Conservation (phyloP, 768 basidiomycete species). For the Mycena alexandri region DNA sequence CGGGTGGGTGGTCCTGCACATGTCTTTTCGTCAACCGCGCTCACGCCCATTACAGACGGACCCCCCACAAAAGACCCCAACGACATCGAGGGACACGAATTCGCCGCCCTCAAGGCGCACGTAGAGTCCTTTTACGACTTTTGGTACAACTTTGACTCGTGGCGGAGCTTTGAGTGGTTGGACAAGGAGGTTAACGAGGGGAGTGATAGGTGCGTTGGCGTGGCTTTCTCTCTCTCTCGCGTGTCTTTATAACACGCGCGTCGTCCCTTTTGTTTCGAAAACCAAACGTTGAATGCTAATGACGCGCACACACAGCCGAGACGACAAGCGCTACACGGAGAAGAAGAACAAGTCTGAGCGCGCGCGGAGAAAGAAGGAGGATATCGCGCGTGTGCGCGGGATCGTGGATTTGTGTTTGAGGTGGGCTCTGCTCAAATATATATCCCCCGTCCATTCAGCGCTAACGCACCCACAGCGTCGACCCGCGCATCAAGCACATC, state of each 20-base stretch:
- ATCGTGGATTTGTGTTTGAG: constrained; percentile 89
- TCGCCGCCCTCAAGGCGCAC: constrained; percentile 74
- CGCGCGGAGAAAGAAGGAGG: constrained; percentile 96
- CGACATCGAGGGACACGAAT: constrained; percentile 36
- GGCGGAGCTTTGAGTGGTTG: constrained; percentile 97
- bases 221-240: constrained; percentile 29
- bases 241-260: background rate
- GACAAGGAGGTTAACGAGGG: constrained; percentile 99
- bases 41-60: too few relatives aligned
- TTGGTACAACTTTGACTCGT: constrained; percentile 99
- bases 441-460: too few relatives aligned
- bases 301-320: constrained; percentile 72
- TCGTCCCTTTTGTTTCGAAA: too few relatives aligned
- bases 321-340: constrained; percentile 98
- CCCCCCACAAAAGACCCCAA: constrained; percentile 29
- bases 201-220: constrained; percentile 81
- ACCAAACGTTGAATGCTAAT: too few relatives aligned
- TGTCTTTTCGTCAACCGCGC: too few relatives aligned
- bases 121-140: constrained; percentile 98
- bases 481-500: constrained; percentile 97
- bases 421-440: constrained; percentile 39
- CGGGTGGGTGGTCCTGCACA: constrained; percentile 1
- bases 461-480: constrained; percentile 55
- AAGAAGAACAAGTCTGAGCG: constrained; percentile 99
- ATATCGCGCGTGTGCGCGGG: constrained; percentile 87